Conservation (phyloP, 2,329 filamentous ascomycete species). For the Ceratocystis variospora region DNA sequence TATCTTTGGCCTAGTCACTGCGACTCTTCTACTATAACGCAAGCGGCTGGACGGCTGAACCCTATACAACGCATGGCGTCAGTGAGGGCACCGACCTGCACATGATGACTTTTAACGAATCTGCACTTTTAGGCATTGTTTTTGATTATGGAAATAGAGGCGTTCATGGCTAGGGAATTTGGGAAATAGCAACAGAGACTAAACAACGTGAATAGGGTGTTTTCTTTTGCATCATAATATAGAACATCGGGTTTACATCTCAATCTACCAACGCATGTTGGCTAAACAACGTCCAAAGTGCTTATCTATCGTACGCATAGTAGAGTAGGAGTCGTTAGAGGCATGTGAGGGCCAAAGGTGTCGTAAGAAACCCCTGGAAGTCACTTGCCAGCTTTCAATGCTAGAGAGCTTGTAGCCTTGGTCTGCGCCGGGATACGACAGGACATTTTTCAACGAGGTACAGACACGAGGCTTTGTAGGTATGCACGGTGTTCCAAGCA, state of each 20-base stretch:
- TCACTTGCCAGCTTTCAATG: too few relatives aligned
- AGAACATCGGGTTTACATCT: neutral
- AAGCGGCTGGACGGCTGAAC: neutral
- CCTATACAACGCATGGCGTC: neutral
- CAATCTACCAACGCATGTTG: neutral
- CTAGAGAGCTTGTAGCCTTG: neutral
- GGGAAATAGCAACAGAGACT: neutral
- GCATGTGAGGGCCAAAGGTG: too few relatives aligned
- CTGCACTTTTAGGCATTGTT: neutral
- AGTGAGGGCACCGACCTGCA: neutral
- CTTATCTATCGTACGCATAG: too few relatives aligned
- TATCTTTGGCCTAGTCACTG: slow-evolving; percentile 3
- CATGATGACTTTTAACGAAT: neutral
- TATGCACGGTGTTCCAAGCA: too few relatives aligned
- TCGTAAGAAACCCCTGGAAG: too few relatives aligned
- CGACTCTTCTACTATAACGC: neutral
- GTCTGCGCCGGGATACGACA: neutral
- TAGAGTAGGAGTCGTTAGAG: too few relatives aligned
- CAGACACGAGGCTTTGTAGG: neutral
- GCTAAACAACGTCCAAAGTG: neutral
- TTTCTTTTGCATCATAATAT: neutral
- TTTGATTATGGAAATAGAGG: neutral
- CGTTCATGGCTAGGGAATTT: neutral
- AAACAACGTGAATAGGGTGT: neutral
- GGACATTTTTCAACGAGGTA: neutral